Evolutionary conservation across 768 basidiomycete species (phyloP).

Genomic region (Hydnum rufescens): DNA sequence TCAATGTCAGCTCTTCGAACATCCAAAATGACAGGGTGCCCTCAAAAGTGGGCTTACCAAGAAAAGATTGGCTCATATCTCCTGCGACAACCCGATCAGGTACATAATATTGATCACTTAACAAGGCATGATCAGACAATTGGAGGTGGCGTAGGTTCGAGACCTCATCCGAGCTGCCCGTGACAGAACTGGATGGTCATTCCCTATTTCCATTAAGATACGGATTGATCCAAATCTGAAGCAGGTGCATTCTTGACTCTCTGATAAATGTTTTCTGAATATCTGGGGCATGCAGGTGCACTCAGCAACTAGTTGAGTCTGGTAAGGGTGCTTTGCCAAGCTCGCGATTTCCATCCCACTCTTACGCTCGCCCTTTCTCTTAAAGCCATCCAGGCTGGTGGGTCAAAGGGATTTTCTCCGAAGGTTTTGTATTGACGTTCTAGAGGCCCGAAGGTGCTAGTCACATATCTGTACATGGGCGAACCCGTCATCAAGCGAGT

Average conservation of each 20-base stretch:
- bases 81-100: conserved; percentile 25
- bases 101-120: conserved; percentile 10
- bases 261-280: neutral
- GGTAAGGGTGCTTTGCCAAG: conserved; percentile 8
- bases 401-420: conserved; percentile 13
- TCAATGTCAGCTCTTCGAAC: too few species aligned
- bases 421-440: neutral
- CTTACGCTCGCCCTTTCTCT: neutral
- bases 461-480: conserved; percentile 26
- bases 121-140: too few species aligned
- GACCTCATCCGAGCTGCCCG: conserved; percentile 25
- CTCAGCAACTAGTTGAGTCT: conserved; percentile 21
- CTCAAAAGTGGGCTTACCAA: conserved; percentile 25
- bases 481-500: conserved; percentile 25
- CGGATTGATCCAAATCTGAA: conserved; percentile 24
- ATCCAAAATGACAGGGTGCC: too few species aligned
- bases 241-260: conserved; percentile 11
- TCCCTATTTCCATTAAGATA: conserved; percentile 28
- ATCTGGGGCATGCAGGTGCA: conserved; percentile 15
- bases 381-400: conserved; percentile 20
- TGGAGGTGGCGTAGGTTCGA: conserved; percentile 9
- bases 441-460: neutral
- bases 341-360: too few species aligned
- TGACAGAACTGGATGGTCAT: conserved; percentile 23
- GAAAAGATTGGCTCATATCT: conserved; percentile 27